A percentile compares a stretch with the other conserved stretches of the same genome.
These are phyloP conservation scores for Clonostachys byssicola DNA, from an alignment of 2,329 filamentous ascomycete genomes.

Conservation along the genomic window DNA sequence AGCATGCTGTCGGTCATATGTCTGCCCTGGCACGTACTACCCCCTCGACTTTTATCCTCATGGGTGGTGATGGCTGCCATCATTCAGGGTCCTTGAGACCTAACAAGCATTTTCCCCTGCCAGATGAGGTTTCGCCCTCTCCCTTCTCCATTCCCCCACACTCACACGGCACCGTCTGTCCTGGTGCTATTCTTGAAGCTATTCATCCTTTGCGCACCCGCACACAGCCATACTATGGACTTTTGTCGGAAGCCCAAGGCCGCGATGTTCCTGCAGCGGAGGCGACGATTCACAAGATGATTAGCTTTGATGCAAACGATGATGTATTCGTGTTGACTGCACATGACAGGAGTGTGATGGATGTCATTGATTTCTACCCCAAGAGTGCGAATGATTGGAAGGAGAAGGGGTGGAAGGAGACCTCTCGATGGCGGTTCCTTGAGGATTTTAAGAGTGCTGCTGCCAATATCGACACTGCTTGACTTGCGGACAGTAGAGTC, in stretches of 20 bases:
- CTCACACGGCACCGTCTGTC: neutral
- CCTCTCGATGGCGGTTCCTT: constrained; percentile 11
- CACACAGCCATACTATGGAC: neutral
- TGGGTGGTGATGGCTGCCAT: constrained; percentile 38
- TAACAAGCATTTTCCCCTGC: constrained; percentile 22
- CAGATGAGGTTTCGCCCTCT: constrained; percentile 12
- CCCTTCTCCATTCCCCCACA: neutral
- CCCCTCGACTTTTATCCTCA: constrained; percentile 29
- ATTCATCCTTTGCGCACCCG: neutral
- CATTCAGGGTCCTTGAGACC: constrained; percentile 29
- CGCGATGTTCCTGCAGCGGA: neutral
- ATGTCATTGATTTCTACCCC: constrained; percentile 12
- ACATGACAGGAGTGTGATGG: constrained; percentile 12
- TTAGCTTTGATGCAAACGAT: constrained; percentile 12
- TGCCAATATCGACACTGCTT: too few relatives aligned
- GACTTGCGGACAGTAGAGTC: too few relatives aligned
- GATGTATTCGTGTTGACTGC: constrained; percentile 14
- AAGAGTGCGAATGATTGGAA: constrained; percentile 13
- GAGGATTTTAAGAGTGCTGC: constrained; percentile 6
- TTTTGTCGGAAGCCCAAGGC: too few relatives aligned
- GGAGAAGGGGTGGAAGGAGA: constrained; percentile 12
- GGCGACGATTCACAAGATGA: constrained; percentile 3
- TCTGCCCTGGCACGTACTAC: constrained; percentile 33
- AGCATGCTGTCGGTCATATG: constrained; percentile 31
- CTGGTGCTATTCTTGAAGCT: neutral